These are phyloP conservation scores for Starmera stellimalicola DNA, from an alignment of 1,139 yeast species.

Conservation along the genomic window DNA sequence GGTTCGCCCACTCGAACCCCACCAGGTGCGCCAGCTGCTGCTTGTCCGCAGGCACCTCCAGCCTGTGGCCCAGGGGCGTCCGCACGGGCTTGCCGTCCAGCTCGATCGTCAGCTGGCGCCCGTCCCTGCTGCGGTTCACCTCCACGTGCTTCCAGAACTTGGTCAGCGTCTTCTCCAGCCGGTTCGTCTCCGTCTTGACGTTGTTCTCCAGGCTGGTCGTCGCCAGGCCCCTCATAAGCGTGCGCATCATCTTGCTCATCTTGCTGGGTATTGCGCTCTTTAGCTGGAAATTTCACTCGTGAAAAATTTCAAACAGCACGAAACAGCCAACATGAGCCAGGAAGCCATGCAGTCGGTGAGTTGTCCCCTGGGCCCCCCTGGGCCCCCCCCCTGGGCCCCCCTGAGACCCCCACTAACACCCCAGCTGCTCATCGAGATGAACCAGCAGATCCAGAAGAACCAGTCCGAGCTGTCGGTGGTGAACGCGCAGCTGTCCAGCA, in stretches of 20 bases:
- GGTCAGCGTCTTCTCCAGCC: constrained; percentile 58
- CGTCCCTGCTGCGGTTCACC: constrained; percentile 25
- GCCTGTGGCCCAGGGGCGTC: constrained; percentile 73
- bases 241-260: constrained; percentile 1
- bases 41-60: constrained; percentile 55
- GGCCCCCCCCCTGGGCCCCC: not conserved
- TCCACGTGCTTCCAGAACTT: constrained; percentile 83
- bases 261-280: not conserved
- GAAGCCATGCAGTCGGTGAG: constrained; percentile 2
- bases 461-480: constrained; percentile 60
- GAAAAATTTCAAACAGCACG: not conserved
- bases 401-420: not conserved
- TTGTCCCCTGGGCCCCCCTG: not conserved
- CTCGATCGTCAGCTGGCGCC: constrained; percentile 38
- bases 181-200: constrained; percentile 52
- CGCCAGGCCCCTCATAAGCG: constrained; percentile 14
- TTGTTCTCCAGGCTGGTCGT: constrained; percentile 39
- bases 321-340: constrained; percentile 7
- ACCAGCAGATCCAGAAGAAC: constrained; percentile 47
- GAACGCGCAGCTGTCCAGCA: constrained; percentile 45
- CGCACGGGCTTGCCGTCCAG: constrained; percentile 70
- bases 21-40: constrained; percentile 62
- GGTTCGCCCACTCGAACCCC: constrained; percentile 80
- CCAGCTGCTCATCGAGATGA: constrained; percentile 39
- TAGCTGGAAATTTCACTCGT: not conserved